phyloP scores from a whole-genome alignment of 257 asterid genomes.

The Echites panduratus region DNA sequence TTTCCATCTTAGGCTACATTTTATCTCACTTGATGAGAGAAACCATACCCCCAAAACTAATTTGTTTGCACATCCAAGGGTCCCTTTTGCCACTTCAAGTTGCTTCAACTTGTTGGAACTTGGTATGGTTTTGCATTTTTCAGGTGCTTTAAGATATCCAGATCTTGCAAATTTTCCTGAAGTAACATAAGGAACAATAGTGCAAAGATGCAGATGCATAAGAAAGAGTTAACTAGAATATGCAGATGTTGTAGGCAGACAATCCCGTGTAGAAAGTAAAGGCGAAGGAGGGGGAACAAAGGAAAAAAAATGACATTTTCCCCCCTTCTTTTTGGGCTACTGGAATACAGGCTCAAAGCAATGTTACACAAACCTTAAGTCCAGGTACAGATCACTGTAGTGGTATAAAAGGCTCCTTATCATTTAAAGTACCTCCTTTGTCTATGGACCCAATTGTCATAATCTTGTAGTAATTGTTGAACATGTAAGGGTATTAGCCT shows the following conservation, averaged over 20 bases:
- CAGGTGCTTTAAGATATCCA: not conserved
- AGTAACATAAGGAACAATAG: not conserved
- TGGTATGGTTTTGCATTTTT: not conserved
- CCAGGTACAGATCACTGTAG: not conserved
- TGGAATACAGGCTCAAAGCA: not conserved
- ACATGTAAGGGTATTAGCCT: slow-evolving; percentile 62
- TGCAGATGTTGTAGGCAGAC: no score
- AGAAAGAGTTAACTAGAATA: not conserved
- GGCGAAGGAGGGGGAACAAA: no score
- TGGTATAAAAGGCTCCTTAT: not conserved
- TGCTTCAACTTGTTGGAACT: not conserved
- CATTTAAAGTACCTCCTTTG: slow-evolving; percentile 16
- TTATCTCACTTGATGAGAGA: no score
- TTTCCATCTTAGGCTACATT: no score
- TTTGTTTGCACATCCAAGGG: no score
- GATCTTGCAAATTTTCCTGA: not conserved
- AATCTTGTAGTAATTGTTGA: slow-evolving; percentile 61
- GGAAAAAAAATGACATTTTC: not conserved
- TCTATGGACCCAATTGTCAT: slow-evolving; percentile 52
- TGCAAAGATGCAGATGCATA: not conserved
- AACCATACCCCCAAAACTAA: no score
- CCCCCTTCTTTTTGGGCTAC: not conserved
- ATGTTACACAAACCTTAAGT: not conserved
- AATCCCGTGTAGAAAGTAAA: no score
- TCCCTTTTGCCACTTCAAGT: no score